Conservation (phyloP, 257 asterid genomes). For the Plantago ovata region DNA sequence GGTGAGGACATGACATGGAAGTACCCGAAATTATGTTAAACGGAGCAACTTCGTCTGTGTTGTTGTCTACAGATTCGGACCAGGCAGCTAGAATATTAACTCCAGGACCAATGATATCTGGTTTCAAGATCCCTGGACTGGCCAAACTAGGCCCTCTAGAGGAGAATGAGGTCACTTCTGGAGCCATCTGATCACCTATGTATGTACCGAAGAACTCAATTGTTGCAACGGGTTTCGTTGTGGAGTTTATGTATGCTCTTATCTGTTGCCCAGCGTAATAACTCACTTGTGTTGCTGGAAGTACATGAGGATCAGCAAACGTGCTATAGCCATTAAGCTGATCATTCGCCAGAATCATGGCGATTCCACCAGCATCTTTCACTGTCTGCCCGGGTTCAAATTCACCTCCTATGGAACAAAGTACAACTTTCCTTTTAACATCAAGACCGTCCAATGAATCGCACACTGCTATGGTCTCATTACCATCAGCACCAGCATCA, state of each 20-base stretch:
- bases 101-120: constrained; percentile 27
- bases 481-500: constrained; percentile 21
- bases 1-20: constrained; percentile 56
- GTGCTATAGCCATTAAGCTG: constrained; percentile 1
- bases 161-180: constrained; percentile 25
- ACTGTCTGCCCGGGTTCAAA: constrained; percentile 27
- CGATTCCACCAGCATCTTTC: constrained; percentile 31
- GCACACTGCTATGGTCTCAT: constrained; percentile 20
- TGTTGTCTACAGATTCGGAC: background rate
- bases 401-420: constrained; percentile 32
- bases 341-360: constrained; percentile 20
- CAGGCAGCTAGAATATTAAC: constrained; percentile 24
- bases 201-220: constrained; percentile 23
- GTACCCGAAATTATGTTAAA: constrained; percentile 50
- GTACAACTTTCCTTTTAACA: constrained; percentile 34
- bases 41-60: constrained; percentile 24
- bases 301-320: background rate
- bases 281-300: constrained; percentile 25
- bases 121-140: constrained; percentile 29
- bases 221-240: constrained; percentile 15
- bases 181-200: constrained; percentile 20
- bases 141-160: constrained; percentile 32
- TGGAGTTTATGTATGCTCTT: constrained; percentile 17
- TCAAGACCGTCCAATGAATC: constrained; percentile 13
- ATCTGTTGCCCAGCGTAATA: constrained; percentile 21